phyloP scores from a whole-genome alignment of 202 grass and related monocot species.

The Elaeis oleifera region DNA sequence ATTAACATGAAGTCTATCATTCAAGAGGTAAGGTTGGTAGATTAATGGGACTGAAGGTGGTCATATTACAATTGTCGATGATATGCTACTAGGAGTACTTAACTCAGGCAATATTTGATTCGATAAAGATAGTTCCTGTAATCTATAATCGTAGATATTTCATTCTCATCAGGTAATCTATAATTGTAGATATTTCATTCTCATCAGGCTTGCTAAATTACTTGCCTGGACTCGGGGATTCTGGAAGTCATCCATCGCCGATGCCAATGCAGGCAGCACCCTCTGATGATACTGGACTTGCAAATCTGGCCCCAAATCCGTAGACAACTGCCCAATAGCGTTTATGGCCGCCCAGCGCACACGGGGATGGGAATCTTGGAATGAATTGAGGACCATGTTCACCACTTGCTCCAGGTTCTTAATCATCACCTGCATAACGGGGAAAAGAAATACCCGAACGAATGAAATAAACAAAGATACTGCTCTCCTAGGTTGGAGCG shows the following conservation, averaged over 20 bases:
- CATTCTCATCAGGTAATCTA: too few relatives aligned
- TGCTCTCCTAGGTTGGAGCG: too few relatives aligned
- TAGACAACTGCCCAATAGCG: conserved; percentile 59
- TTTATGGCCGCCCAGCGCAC: conserved; percentile 76
- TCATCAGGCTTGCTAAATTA: conserved; percentile 1
- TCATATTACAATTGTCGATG: too few relatives aligned
- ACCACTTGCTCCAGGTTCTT: conserved; percentile 74
- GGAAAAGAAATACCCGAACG: not conserved
- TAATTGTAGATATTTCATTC: too few relatives aligned
- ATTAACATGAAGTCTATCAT: too few relatives aligned
- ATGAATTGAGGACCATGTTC: conserved; percentile 62
- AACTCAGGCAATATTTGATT: too few relatives aligned
- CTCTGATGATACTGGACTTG: conserved; percentile 46
- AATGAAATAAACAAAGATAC: too few relatives aligned
- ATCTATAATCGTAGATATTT: too few relatives aligned
- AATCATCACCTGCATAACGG: conserved; percentile 38
- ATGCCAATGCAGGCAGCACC: conserved; percentile 48
- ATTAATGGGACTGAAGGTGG: too few relatives aligned
- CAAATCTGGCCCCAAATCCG: conserved; percentile 51
- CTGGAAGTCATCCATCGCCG: conserved; percentile 75
- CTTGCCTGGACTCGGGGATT: conserved; percentile 81
- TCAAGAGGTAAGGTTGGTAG: too few relatives aligned
- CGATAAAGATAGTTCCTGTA: too few relatives aligned
- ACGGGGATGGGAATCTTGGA: conserved; percentile 59
- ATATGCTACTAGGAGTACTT: too few relatives aligned